Evolutionary conservation across 2,329 filamentous ascomycete genomes (phyloP).

Genomic region (Alternaria sp.): DNA sequence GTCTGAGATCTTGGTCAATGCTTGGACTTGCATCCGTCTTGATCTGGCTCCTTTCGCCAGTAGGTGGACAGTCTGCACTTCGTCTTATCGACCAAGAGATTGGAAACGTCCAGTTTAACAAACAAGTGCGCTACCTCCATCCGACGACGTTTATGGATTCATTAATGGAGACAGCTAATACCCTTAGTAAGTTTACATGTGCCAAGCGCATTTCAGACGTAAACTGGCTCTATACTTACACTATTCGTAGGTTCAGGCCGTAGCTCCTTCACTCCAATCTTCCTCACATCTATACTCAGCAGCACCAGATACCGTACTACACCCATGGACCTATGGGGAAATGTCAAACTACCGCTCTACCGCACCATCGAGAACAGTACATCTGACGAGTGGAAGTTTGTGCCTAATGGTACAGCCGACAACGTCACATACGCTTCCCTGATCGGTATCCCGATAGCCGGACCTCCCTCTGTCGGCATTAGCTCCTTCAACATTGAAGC

Average conservation of each 20-base stretch:
- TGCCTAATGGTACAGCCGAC: background rate
- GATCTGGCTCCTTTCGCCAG: conserved; percentile 37
- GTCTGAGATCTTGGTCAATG: conserved; percentile 30
- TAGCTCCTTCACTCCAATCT: conserved; percentile 27
- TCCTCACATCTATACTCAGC: conserved; percentile 32
- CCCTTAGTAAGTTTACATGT: background rate
- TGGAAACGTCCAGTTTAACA: conserved; percentile 14
- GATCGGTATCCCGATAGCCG: conserved; percentile 32
- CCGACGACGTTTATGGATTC: conserved; percentile 16
- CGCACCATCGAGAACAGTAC: conserved; percentile 27
- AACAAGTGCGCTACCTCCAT: conserved; percentile 26
- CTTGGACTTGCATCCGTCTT: conserved; percentile 32
- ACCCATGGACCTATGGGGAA: conserved; percentile 37
- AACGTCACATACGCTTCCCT: conserved; percentile 35
- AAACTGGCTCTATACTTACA: background rate
- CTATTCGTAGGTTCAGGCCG: conserved; percentile 15
- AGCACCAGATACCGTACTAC: conserved; percentile 30
- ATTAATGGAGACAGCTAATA: conserved; percentile 17
- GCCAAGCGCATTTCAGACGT: background rate
- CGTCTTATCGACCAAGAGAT: conserved; percentile 27
- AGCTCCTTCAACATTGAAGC: conserved; percentile 30
- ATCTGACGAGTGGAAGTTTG: conserved; percentile 26
- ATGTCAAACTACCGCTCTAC: conserved; percentile 36
- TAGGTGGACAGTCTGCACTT: conserved; percentile 41
- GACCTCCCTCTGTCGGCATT: conserved; percentile 6